These are phyloP conservation scores for Cytospora piceicola DNA, from an alignment of 2,329 filamentous ascomycete species.

Conservation along the genomic window DNA sequence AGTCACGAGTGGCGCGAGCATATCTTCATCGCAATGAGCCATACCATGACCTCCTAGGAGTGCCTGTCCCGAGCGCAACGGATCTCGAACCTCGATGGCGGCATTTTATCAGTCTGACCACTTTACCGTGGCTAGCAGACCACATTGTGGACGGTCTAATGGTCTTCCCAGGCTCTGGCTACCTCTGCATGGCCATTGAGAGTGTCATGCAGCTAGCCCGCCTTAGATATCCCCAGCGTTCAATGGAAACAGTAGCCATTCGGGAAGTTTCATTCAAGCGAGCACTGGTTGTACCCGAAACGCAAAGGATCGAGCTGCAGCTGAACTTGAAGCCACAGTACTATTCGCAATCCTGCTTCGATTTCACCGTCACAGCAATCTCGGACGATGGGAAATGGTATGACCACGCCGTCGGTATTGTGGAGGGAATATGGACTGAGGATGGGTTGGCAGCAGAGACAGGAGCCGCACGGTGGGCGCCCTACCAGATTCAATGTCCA, in stretches of 20 bases:
- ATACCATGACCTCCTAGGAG: conserved; percentile 47
- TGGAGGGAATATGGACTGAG: too few relatives aligned
- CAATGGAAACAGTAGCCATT: background rate
- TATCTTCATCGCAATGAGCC: conserved; percentile 41
- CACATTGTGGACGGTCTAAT: conserved; percentile 35
- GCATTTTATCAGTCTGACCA: conserved; percentile 25
- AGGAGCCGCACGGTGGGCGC: too few relatives aligned
- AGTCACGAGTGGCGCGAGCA: conserved; percentile 41
- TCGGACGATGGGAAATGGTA: background rate
- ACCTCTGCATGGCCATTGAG: conserved; percentile 32
- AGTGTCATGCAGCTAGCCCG: conserved; percentile 29
- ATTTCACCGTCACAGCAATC: background rate
- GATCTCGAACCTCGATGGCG: conserved; percentile 31
- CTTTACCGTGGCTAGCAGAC: conserved; percentile 42
- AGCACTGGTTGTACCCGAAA: conserved; percentile 8
- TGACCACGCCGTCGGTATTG: too few relatives aligned
- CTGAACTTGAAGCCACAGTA: background rate
- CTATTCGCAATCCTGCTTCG: background rate
- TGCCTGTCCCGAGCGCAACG: conserved; percentile 35
- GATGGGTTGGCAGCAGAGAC: too few relatives aligned
- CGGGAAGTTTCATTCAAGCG: conserved; percentile 4
- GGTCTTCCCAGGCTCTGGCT: conserved; percentile 30
- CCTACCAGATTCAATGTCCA: too few relatives aligned
- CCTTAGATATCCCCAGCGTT: conserved; percentile 30
- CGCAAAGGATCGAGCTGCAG: conserved; percentile 20